Conservation (phyloP, 2,329 filamentous ascomycete species). For the Verticillium zaregamsianum region DNA sequence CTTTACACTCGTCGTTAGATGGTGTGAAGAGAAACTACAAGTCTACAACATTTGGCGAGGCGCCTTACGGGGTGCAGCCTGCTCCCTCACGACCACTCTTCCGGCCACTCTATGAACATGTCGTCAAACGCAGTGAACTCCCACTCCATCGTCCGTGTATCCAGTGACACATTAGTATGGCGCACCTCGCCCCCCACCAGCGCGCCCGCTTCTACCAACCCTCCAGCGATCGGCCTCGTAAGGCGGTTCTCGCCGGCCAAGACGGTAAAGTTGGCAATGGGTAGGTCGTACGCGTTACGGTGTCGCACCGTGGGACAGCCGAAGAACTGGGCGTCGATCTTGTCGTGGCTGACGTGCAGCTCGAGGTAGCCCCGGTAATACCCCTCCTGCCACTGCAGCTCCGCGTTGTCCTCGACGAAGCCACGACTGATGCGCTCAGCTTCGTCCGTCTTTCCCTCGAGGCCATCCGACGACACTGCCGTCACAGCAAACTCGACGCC, state of each 20-base stretch:
- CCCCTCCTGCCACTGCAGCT: conserved; percentile 68
- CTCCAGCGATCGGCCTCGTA: conserved; percentile 34
- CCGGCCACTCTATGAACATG: neutral
- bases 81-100: conserved; percentile 3
- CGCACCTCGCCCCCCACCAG: conserved; percentile 41
- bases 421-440: conserved; percentile 41
- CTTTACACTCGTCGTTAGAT: no score
- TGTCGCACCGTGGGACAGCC: conserved; percentile 50
- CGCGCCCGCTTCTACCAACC: conserved; percentile 47
- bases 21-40: no score
- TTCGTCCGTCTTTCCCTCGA: conserved; percentile 52
- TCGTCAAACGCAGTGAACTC: neutral
- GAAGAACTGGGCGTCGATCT: conserved; percentile 59
- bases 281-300: conserved; percentile 60
- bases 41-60: no score
- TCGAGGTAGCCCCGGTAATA: conserved; percentile 74
- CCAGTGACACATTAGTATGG: conserved; percentile 48
- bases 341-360: conserved; percentile 51
- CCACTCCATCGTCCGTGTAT: conserved; percentile 7
- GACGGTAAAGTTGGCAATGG: conserved; percentile 68
- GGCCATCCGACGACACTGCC: conserved; percentile 58
- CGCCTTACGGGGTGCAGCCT: no score
- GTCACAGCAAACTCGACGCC: conserved; percentile 64
- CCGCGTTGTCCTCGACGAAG: conserved; percentile 46
- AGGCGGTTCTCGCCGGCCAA: conserved; percentile 56